Evolutionary conservation across 1,139 yeast genomes (phyloP).

Genomic region (Petasospora fabianii): DNA sequence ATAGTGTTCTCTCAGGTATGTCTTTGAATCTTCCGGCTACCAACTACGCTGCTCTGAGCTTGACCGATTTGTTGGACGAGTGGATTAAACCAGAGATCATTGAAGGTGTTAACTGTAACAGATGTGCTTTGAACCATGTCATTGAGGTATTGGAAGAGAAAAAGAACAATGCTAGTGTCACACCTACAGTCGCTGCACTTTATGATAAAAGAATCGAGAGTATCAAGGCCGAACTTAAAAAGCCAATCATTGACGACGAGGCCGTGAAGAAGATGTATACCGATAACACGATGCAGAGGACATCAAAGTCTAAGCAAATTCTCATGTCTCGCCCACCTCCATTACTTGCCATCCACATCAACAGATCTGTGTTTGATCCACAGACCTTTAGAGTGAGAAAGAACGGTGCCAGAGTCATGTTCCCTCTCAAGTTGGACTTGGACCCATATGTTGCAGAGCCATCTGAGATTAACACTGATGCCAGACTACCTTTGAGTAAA

Average conservation of each 20-base stretch:
- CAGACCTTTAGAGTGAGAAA: conserved; percentile 78
- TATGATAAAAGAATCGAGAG: conserved; percentile 50
- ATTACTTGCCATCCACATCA: conserved; percentile 77
- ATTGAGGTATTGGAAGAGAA: conserved; percentile 46
- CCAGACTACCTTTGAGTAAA: conserved; percentile 68
- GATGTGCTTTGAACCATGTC: conserved; percentile 76
- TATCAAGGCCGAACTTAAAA: conserved; percentile 54
- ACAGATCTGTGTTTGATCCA: conserved; percentile 89
- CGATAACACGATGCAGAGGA: conserved; percentile 68
- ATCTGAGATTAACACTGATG: conserved; percentile 71
- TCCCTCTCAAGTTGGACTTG: conserved; percentile 65
- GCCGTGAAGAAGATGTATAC: conserved; percentile 71
- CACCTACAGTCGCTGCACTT: conserved; percentile 36
- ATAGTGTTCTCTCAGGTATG: conserved; percentile 76
- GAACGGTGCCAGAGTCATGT: conserved; percentile 76
- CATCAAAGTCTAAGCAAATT: conserved; percentile 80
- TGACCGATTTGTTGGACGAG: conserved; percentile 58
- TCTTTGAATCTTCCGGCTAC: conserved; percentile 64
- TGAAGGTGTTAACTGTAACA: conserved; percentile 88
- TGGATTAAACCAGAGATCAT: conserved; percentile 83
- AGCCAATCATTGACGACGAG: conserved; percentile 75
- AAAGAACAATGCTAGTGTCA: conserved; percentile 32
- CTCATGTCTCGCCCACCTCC: conserved; percentile 82
- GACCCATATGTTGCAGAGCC: conserved; percentile 68
- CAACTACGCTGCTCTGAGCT: conserved; percentile 39